phyloP scores from a whole-genome alignment of 164 flowering plant genomes.

The Berberis vulgaris region DNA sequence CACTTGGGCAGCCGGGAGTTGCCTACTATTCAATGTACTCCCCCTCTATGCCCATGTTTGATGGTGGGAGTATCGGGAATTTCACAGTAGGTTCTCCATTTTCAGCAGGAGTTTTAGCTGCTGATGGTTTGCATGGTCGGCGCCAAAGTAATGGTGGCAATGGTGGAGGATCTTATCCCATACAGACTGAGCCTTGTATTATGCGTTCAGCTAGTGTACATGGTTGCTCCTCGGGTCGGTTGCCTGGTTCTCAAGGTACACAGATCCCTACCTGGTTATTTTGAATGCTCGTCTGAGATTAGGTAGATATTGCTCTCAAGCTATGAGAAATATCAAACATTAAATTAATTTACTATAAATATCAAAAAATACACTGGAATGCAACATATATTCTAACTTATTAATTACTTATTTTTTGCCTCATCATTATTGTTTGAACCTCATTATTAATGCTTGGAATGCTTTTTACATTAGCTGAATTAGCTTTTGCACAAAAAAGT shows the following conservation, averaged over 20 bases:
- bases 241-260: slow-evolving; percentile 46
- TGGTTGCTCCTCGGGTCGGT: slow-evolving; percentile 70
- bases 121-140: slow-evolving; percentile 28
- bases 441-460: no score
- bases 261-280: neutral
- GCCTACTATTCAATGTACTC: slow-evolving; percentile 57
- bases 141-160: slow-evolving; percentile 9
- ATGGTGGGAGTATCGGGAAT: slow-evolving; percentile 33
- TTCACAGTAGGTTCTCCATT: slow-evolving; percentile 51
- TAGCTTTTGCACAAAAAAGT: no score
- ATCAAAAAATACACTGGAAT: no score
- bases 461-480: no score
- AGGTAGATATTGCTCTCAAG: no score
- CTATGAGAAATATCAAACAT: no score
- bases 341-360: no score
- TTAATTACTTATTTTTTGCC: no score
- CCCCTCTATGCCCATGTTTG: slow-evolving; percentile 46
- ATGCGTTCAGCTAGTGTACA: slow-evolving; percentile 78
- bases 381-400: no score
- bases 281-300: no score
- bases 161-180: slow-evolving; percentile 22
- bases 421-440: no score
- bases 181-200: slow-evolving; percentile 49
- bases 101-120: slow-evolving; percentile 46
- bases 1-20: slow-evolving; percentile 74